Conservation (phyloP, 2,329 filamentous ascomycete genomes). For the Chalara sp. region DNA sequence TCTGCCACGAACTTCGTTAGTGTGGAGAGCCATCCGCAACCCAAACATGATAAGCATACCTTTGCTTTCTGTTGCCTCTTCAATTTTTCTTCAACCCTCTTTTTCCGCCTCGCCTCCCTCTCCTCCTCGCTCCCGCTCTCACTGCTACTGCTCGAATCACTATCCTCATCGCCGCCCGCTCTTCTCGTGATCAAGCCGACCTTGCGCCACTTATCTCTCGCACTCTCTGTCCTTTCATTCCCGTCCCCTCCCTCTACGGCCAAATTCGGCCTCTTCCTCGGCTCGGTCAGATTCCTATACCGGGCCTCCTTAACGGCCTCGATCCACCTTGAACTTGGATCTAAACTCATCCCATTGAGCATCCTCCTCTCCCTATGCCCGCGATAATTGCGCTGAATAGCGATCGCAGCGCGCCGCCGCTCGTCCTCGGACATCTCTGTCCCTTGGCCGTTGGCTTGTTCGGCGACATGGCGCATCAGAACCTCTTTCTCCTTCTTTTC, state of each 20-base stretch:
- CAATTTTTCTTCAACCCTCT: constrained; percentile 42
- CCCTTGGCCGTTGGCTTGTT: constrained; percentile 29
- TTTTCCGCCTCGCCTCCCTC: constrained; percentile 31
- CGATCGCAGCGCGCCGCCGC: constrained; percentile 41
- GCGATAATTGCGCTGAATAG: constrained; percentile 68
- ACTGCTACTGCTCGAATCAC: constrained; percentile 14
- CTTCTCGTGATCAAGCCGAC: constrained; percentile 62
- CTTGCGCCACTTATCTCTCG: constrained; percentile 69
- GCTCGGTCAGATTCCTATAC: constrained; percentile 44
- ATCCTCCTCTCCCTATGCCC: constrained; percentile 69
- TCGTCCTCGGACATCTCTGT: constrained; percentile 32
- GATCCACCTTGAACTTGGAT: constrained; percentile 23
- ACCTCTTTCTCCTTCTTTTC: constrained; percentile 26
- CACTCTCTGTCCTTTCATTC: constrained; percentile 24
- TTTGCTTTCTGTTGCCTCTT: constrained; percentile 61
- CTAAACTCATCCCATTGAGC: constrained; percentile 58
- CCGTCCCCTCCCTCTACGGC: constrained; percentile 1
- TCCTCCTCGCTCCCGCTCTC: constrained; percentile 28
- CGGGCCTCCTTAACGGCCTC: constrained; percentile 48
- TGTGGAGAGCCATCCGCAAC: neutral
- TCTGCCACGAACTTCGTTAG: constrained; percentile 25
- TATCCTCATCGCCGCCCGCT: constrained; percentile 60
- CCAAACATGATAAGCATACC: neutral
- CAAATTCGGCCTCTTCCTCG: constrained; percentile 27
- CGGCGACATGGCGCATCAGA: constrained; percentile 13